Conservation (phyloP, 2,329 filamentous ascomycete genomes). For the Zalaria sp. region DNA sequence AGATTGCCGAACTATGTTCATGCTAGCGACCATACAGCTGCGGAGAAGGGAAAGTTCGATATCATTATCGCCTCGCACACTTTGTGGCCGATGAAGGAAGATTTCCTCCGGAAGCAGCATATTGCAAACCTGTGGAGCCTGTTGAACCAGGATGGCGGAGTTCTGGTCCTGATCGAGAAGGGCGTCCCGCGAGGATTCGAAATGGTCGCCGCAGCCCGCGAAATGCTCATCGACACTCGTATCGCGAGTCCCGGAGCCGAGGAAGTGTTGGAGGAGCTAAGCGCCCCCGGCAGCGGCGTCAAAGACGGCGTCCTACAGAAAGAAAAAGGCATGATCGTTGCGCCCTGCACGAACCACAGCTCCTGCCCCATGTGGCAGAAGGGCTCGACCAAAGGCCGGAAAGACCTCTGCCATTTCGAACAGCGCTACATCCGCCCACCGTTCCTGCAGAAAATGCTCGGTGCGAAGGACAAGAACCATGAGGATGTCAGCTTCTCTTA, state of each 20-base stretch:
- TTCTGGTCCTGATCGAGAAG: constrained; percentile 81
- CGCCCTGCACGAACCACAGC: constrained; percentile 71
- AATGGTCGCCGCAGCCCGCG: constrained; percentile 70
- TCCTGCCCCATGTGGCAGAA: constrained; percentile 74
- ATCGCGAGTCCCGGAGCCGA: constrained; percentile 48
- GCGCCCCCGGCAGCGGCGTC: constrained; percentile 10
- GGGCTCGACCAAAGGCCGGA: constrained; percentile 53
- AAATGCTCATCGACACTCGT: constrained; percentile 62
- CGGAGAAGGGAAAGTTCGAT: constrained; percentile 51
- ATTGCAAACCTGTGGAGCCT: constrained; percentile 84
- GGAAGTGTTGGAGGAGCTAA: constrained; percentile 14
- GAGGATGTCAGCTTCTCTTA: constrained; percentile 90
- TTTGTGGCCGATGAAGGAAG: constrained; percentile 61
- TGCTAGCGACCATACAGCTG: constrained; percentile 34
- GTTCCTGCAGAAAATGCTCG: constrained; percentile 66
- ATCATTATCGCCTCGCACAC: constrained; percentile 80
- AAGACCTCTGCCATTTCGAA: constrained; percentile 81
- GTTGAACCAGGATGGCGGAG: constrained; percentile 68
- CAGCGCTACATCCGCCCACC: constrained; percentile 77
- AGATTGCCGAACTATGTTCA: constrained; percentile 78
- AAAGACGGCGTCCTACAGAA: constrained; percentile 21
- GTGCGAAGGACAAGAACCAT: constrained; percentile 58
- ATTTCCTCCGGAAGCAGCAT: constrained; percentile 61
- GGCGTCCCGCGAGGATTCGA: constrained; percentile 87
- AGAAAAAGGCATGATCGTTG: constrained; percentile 48